A percentile compares a stretch with the other conserved stretches of the same genome.
Conservation (phyloP, 1,284 basidiomycete genomes). For the Puccinia hordei region DNA sequence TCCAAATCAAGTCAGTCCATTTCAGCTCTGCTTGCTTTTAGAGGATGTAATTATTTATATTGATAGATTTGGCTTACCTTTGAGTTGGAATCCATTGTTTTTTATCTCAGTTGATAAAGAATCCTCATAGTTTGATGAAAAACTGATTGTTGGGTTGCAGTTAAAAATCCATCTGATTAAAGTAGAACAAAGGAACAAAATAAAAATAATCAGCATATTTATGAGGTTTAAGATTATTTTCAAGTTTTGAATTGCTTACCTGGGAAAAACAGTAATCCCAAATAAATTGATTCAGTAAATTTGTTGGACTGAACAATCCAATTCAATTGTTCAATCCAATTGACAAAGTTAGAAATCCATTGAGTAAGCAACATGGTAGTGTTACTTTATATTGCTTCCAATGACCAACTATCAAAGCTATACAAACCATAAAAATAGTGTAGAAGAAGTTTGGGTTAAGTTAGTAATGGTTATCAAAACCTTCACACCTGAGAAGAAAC, state of each 20-base stretch:
- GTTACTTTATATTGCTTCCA: constrained; percentile 88
- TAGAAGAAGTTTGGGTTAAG: not conserved
- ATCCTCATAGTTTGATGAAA: constrained; percentile 79
- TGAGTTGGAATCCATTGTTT: constrained; percentile 75
- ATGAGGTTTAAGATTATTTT: not conserved
- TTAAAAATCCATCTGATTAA: constrained; percentile 75
- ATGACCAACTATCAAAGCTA: constrained; percentile 80
- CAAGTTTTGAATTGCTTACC: constrained; percentile 56
- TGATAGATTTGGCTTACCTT: constrained; percentile 69
- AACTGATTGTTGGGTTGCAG: constrained; percentile 85
- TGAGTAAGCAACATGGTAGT: constrained; percentile 70
- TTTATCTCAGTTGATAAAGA: not conserved
- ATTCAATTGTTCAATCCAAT: constrained; percentile 77
- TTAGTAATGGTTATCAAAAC: not conserved
- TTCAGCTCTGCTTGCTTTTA: constrained; percentile 54
- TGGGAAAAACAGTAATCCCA: constrained; percentile 90
- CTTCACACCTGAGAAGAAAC: not conserved
- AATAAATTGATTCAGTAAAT: constrained; percentile 71
- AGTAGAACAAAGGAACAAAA: not conserved
- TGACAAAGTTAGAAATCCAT: constrained; percentile 74
- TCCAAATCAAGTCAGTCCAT: not conserved
- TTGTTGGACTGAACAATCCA: constrained; percentile 69
- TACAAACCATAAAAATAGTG: not conserved
- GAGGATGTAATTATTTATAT: not conserved
- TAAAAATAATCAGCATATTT: not conserved